Evolutionary conservation across 345 rosid genomes (phyloP).

Genomic region (Dimocarpus longan): DNA sequence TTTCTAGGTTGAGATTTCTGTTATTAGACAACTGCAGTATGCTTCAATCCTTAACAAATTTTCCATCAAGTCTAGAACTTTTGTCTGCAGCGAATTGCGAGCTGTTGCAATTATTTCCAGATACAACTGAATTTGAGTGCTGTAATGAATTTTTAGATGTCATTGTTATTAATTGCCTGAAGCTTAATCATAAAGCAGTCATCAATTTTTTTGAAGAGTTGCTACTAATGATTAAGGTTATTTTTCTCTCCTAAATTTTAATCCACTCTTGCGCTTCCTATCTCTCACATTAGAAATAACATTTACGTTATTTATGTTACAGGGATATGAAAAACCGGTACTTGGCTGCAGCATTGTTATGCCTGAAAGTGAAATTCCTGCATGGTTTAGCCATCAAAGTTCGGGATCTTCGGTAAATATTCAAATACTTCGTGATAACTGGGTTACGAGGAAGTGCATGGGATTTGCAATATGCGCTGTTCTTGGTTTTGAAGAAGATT

Average conservation of each 20-base stretch:
- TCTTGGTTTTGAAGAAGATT: background rate
- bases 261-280: background rate
- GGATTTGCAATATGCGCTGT: background rate
- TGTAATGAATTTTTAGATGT: background rate
- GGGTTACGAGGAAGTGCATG: background rate
- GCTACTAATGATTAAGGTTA: background rate
- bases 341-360: background rate
- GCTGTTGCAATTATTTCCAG: background rate
- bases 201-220: too few species aligned
- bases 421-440: background rate
- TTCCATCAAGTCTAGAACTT: background rate
- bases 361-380: slow-evolving; percentile 2
- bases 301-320: background rate
- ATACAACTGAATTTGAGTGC: background rate
- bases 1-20: too few species aligned
- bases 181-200: background rate
- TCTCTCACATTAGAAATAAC: background rate
- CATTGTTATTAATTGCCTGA: background rate
- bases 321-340: background rate
- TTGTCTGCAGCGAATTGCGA: background rate
- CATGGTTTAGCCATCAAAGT: background rate
- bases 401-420: background rate
- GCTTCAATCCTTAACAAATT: background rate
- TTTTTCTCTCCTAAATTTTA: too few species aligned
- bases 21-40: too few species aligned